Conservation (phyloP, 108 stramenopile species). For the Chaetoceros tenuissimus region DNA sequence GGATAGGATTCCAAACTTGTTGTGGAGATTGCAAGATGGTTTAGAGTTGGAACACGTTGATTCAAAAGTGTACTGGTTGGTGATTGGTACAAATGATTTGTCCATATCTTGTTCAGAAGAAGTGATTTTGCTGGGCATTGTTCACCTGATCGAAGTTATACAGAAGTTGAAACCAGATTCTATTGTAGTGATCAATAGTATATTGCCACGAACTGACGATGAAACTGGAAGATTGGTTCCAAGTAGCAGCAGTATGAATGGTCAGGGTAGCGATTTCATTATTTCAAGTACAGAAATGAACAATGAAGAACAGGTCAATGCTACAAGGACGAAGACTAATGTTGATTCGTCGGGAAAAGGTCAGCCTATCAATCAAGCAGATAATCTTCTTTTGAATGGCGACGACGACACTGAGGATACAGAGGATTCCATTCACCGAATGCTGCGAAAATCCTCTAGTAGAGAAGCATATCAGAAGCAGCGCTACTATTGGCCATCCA, state of each 20-base stretch:
- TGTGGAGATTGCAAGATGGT: slow-evolving; percentile 65
- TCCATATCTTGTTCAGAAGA: slow-evolving; percentile 45
- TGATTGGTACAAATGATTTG: slow-evolving; percentile 61
- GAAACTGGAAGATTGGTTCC: slow-evolving; percentile 9
- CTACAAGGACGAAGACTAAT: too few relatives aligned
- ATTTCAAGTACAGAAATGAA: too few relatives aligned
- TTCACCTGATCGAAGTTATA: slow-evolving; percentile 50
- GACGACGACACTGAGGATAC: slow-evolving; percentile 1
- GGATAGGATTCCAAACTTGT: slow-evolving; percentile 49
- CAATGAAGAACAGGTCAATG: not conserved
- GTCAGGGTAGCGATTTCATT: too few relatives aligned
- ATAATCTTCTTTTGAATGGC: too few relatives aligned
- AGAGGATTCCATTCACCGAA: not conserved
- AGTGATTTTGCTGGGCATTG: slow-evolving; percentile 42
- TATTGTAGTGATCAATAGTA: slow-evolving; percentile 44
- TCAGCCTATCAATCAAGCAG: too few relatives aligned
- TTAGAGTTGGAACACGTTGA: slow-evolving; percentile 42
- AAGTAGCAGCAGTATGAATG: too few relatives aligned
- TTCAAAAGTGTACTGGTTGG: slow-evolving; percentile 25
- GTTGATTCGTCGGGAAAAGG: too few relatives aligned
- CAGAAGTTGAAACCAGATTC: slow-evolving; percentile 23
- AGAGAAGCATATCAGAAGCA: too few relatives aligned
- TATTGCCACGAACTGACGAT: slow-evolving; percentile 34
- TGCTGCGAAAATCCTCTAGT: too few relatives aligned
- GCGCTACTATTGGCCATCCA: slow-evolving; percentile 17